Conservation (phyloP, 768 basidiomycete genomes). For the Cantharellus anzutake region DNA sequence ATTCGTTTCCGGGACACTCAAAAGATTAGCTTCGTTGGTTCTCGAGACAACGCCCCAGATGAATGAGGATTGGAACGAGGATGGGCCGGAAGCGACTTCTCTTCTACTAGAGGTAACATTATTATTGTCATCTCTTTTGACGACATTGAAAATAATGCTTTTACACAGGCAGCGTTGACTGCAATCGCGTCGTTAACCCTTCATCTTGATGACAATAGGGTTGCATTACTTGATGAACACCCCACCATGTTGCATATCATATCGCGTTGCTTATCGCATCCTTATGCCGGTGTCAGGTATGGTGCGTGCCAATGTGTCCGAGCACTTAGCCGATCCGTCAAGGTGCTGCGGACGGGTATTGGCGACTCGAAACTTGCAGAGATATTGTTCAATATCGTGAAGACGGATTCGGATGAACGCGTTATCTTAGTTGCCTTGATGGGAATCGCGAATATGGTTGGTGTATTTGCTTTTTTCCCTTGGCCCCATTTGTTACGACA, state of each 20-base stretch:
- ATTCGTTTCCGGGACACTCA: slow-evolving; percentile 47
- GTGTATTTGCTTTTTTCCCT: slow-evolving; percentile 57
- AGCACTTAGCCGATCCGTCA: slow-evolving; percentile 59
- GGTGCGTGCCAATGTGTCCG: slow-evolving; percentile 76
- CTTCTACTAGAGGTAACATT: slow-evolving; percentile 46
- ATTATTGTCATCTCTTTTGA: not conserved
- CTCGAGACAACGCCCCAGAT: slow-evolving; percentile 32
- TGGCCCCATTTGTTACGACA: slow-evolving; percentile 36
- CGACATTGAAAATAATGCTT: not conserved
- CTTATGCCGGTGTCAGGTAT: slow-evolving; percentile 56
- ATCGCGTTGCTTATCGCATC: slow-evolving; percentile 35
- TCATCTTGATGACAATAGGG: slow-evolving; percentile 52
- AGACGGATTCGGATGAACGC: slow-evolving; percentile 41
- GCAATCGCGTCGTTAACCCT: slow-evolving; percentile 54
- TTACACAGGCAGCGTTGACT: slow-evolving; percentile 22
- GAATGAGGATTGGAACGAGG: slow-evolving; percentile 42
- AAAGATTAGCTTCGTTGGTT: slow-evolving; percentile 32
- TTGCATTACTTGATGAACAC: slow-evolving; percentile 37
- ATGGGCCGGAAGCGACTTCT: slow-evolving; percentile 40
- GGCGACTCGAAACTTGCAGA: slow-evolving; percentile 67
- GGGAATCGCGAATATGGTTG: slow-evolving; percentile 65
- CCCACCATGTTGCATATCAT: slow-evolving; percentile 36
- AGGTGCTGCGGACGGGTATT: slow-evolving; percentile 65
- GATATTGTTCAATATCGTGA: slow-evolving; percentile 41
- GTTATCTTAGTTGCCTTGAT: slow-evolving; percentile 54